These are phyloP conservation scores for Syncephalastrum racemosum DNA, from an alignment of 371 early-diverging fungal genomes.

Conservation along the genomic window DNA sequence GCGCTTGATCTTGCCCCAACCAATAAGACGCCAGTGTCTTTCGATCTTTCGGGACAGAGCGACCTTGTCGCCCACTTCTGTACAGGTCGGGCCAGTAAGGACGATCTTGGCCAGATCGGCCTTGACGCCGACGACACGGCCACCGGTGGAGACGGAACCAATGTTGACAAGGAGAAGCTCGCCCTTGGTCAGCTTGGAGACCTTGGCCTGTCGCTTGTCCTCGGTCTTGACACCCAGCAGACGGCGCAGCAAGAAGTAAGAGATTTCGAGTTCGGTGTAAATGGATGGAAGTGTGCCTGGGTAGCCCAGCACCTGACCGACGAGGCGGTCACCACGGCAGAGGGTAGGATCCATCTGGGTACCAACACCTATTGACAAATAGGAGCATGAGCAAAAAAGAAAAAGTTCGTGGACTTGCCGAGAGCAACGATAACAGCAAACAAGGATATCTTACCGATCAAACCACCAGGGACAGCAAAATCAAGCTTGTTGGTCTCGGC, in stretches of 20 bases:
- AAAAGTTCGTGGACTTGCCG: background rate
- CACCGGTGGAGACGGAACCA: constrained; percentile 98
- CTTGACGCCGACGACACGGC: constrained; percentile 92
- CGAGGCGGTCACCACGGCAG: constrained; percentile 98
- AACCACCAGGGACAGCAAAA: constrained; percentile 99
- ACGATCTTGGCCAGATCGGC: constrained; percentile 93
- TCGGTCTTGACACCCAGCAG: constrained; percentile 96
- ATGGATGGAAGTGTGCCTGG: constrained; percentile 97
- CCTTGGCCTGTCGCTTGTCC: constrained; percentile 96
- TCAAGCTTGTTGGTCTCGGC: constrained; percentile 95
- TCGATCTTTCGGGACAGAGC: constrained; percentile 98
- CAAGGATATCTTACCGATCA: constrained; percentile 72
- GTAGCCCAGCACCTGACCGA: constrained; percentile 98
- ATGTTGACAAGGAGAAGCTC: constrained; percentile 99
- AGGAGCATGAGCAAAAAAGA: background rate
- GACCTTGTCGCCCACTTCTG: constrained; percentile 98
- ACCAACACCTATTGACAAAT: constrained; percentile 81
- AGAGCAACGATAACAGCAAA: background rate
- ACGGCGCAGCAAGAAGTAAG: constrained; percentile 96
- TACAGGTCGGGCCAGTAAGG: constrained; percentile 96
- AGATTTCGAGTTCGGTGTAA: constrained; percentile 95
- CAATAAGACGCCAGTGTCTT: constrained; percentile 99
- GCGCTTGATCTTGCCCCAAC: constrained; percentile 95
- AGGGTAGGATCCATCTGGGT: constrained; percentile 99
- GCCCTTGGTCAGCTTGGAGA: constrained; percentile 88